Evolutionary conservation across 768 basidiomycete genomes (phyloP), one percentile per base, ranked within the genome.

Genomic region (Tulasnella calospora): DNA sequence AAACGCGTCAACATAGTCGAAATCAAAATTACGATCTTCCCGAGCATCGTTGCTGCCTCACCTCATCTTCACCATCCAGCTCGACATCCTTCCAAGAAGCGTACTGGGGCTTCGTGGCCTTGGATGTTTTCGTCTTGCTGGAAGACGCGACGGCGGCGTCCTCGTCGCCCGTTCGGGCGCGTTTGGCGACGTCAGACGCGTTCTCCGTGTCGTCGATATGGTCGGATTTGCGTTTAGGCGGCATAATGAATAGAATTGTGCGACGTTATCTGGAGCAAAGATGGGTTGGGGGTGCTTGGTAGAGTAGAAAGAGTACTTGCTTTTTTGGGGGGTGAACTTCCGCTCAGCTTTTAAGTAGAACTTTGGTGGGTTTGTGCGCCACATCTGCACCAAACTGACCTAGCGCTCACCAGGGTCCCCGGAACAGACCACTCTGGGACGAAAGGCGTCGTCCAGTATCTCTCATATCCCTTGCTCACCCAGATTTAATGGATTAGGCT

Each of bases 171-270:
- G 35, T 23, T 27, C 36, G 73, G 35, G 61, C 67, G 57, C 61
- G 73, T 40, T 74, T 74, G 17, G 17, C 51, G 30, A 79, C 79
- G 19, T 73, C 41, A 15, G 57, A n/a, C 21, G 46, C 74, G 74
- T 47, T 57, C n/a, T 80, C 81, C 12, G 74, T 69, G 76, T 78
- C 78, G 23, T 79, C 79, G 51, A 78, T 41, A 40, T 47, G 81
- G 78, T 86, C 84, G 3, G 85, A 86, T 81, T 87, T 88, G 83
- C 87, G 86, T 79, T 88, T 87, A 33, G 84, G 81, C 9, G 85
- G 82, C 85, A 86, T 87, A 7, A 33, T 41, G 10, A 27, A 61
- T 12, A 51, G 9, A 1, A n/a, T 0, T n/a, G 2, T 21, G 51
- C n/a, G 51, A n/a, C 13, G 51, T 23, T 21, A 1, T 7, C 23